Evolutionary conservation across 148 eudicot species (phyloP).

Genomic region (Pharnaceum exiguum): DNA sequence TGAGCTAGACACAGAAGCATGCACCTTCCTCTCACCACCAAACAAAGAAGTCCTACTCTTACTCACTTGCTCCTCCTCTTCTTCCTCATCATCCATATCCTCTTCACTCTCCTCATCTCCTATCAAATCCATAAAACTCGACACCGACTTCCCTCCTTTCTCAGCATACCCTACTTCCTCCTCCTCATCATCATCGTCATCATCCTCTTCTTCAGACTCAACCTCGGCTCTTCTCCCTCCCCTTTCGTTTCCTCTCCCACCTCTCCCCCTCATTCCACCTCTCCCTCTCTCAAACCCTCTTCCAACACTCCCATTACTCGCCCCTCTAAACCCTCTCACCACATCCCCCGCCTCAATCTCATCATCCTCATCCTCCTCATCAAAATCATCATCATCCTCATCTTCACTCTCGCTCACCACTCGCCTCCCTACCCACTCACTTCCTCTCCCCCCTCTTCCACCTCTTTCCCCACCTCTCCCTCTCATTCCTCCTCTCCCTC

Average conservation of each 20-base stretch:
- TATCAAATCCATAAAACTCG: too few relatives aligned
- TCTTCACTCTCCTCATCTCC: constrained; percentile 12
- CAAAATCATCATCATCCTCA: constrained; percentile 35
- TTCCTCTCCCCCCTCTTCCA: constrained; percentile 3
- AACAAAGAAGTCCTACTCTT: constrained; percentile 38
- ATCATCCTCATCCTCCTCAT: constrained; percentile 43
- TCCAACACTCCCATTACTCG: background rate
- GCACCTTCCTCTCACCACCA: constrained; percentile 18
- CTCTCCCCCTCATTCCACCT: background rate
- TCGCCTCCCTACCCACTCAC: constrained; percentile 16
- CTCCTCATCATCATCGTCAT: constrained; percentile 47
- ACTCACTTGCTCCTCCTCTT: constrained; percentile 27
- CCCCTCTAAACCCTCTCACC: too few relatives aligned
- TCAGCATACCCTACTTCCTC: constrained; percentile 40
- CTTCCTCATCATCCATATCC: constrained; percentile 18
- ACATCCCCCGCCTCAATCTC: too few relatives aligned
- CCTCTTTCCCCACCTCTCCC: constrained; percentile 19
- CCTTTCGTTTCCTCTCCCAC: constrained; percentile 6
- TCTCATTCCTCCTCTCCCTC: background rate
- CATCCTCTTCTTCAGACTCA: constrained; percentile 17
- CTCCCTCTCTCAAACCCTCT: background rate
- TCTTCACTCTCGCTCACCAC: constrained; percentile 17
- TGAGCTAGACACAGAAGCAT: constrained; percentile 24
- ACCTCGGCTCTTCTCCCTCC: constrained; percentile 17
- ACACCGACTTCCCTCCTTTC: too few relatives aligned